Conservation (phyloP, 2,329 filamentous ascomycete genomes). For the Penicillium sp. region DNA sequence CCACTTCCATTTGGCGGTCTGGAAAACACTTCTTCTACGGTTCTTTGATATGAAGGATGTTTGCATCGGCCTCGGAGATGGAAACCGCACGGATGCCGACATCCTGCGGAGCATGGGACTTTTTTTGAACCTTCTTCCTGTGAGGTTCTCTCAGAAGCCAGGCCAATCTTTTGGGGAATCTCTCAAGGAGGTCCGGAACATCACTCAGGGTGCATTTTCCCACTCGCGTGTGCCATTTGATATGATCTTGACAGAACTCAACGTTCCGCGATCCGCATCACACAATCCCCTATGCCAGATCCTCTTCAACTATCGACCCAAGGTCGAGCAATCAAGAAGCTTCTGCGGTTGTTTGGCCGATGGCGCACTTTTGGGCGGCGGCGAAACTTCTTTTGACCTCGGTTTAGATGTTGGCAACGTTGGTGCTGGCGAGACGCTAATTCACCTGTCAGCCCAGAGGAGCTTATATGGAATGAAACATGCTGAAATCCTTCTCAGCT, state of each 20-base stretch:
- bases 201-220: conserved; percentile 38
- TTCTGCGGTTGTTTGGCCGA: conserved; percentile 18
- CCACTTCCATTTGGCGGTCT: conserved; percentile 48
- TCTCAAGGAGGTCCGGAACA: conserved; percentile 25
- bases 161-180: conserved; percentile 31
- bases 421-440: conserved; percentile 12
- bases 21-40: conserved; percentile 39
- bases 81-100: conserved; percentile 37
- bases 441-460: conserved; percentile 32
- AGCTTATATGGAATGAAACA: conserved; percentile 30
- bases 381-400: conserved; percentile 33
- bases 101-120: conserved; percentile 43
- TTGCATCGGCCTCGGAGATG: conserved; percentile 51
- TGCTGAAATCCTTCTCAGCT: conserved; percentile 22
- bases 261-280: conserved; percentile 38
- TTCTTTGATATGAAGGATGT: conserved; percentile 41
- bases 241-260: conserved; percentile 46
- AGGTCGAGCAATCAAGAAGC: conserved; percentile 28
- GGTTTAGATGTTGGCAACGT: conserved; percentile 42
- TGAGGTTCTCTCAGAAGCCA: conserved; percentile 36
- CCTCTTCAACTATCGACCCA: conserved; percentile 48
- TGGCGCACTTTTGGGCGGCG: conserved; percentile 15
- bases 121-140: conserved; percentile 51
- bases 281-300: conserved; percentile 52
- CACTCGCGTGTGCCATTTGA: conserved; percentile 52